Evolutionary conservation across 306 rosid species (phyloP), one percentile per base, ranked within the genome.

Genomic region (Prosopis cineraria): DNA sequence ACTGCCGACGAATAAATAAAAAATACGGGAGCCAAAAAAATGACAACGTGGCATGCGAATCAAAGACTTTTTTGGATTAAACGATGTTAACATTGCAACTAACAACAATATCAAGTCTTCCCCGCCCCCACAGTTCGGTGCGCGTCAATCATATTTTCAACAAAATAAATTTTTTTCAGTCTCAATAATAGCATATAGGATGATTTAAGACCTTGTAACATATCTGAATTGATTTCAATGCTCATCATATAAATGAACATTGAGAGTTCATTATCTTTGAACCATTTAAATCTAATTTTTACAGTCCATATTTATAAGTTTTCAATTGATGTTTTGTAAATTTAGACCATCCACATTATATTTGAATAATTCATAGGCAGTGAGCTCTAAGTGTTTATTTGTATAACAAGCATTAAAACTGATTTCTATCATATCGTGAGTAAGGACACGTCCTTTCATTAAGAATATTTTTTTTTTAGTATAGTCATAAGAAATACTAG

Each of bases 31-130:
- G 72, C 22, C 52, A 67, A 52, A 39, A 24, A 29, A 5, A 40
- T 37, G 70, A 20, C 6, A 36, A 34, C 16, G 29, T 1, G 24
- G 27, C 9, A 20, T 40, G 1, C 27, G 25, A 39, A 67, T 20
- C 34, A 5, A 1, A 67, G 72, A 67, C 52, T 22, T 37, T 34
- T 10, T 10, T 10, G 13, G 71, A 66, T n/a, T n/a, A 40, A 13
- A 67, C 11, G 72, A 24, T 13, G 72, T 40, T 52, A 22, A 67
- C 52, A 40, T 67, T 67, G 74, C 58, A 69, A 45, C 56, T 17
- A 70, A 47, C 59, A 45, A 19, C 40, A 47, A 45, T 6, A 17
- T 70, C 27, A 29, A 43, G 31, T 7, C 7, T n/a, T n/a, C n/a
- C n/a, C n/a, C n/a, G n/a, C 39, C 27, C 50, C n/a, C 59, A 10